Evolutionary conservation across 2,329 filamentous ascomycete genomes (phyloP).

Genomic region (Aspergillus latus): DNA sequence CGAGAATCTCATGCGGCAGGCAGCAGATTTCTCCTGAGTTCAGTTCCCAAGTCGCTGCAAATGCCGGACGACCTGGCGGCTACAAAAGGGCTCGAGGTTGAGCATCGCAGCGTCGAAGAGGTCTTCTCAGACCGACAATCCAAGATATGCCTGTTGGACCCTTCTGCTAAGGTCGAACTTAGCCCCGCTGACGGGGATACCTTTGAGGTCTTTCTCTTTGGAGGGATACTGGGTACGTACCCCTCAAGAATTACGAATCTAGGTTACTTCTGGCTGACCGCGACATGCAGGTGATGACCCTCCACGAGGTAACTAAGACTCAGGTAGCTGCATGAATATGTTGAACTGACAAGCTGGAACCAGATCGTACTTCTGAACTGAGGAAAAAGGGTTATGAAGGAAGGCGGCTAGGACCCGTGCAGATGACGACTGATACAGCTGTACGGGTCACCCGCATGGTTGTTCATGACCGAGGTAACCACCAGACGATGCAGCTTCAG

Average conservation of each 20-base stretch:
- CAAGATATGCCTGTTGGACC: slow-evolving; percentile 85
- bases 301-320: slow-evolving; percentile 67
- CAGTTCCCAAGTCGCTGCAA: slow-evolving; percentile 67
- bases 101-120: slow-evolving; percentile 76
- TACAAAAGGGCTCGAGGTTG: slow-evolving; percentile 65
- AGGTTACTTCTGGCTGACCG: background rate
- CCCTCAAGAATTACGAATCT: background rate
- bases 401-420: slow-evolving; percentile 81
- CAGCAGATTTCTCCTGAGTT: slow-evolving; percentile 77
- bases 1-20: slow-evolving; percentile 69
- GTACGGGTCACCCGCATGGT: slow-evolving; percentile 91
- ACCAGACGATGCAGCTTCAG: background rate
- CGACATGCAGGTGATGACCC: slow-evolving; percentile 75
- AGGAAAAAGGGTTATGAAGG: slow-evolving; percentile 90
- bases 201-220: slow-evolving; percentile 93
- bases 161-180: slow-evolving; percentile 76
- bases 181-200: slow-evolving; percentile 75
- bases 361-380: slow-evolving; percentile 95
- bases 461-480: slow-evolving; percentile 72
- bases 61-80: slow-evolving; percentile 61
- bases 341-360: slow-evolving; percentile 53
- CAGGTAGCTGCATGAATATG: background rate
- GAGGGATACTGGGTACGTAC: slow-evolving; percentile 80
- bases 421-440: slow-evolving; percentile 98
- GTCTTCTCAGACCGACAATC: slow-evolving; percentile 72